Base-by-base conservation (phyloP, 768 basidiomycete genomes). In the Phanerochaete sordida region DNA sequence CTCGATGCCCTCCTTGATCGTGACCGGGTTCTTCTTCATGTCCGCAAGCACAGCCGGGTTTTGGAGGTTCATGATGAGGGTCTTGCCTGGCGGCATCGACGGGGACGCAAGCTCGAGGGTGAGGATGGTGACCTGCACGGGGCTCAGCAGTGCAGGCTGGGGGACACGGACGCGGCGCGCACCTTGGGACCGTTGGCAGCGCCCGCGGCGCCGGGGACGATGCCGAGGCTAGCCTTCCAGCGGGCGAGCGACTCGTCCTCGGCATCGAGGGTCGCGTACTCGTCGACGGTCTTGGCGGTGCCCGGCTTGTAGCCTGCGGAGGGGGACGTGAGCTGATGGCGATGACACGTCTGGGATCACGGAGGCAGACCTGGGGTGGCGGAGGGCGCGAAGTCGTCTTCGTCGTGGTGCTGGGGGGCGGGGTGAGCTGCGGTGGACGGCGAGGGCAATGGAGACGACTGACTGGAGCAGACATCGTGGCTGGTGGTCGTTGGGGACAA, bases 161-260 rank as follows among this genome's bases (percentile, higher is more conserved):
- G 3, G 30, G 21, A n/a, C 23, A 52, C 30, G 11, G 28, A 37
- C 51, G 24, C 9, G 13, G 55, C 23, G 50, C 63, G 26, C 60
- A 89, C 93, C 84, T 91, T 92, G 53, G 90, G 90, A 15, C 84
- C 84, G 65, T 61, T 74, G 15, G 77, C 71, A 58, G 76, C 68
- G 21, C 70, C 75, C 15, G 70, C 27, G 21, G 71, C 77, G 28
- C 82, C 86, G 33, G 84, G 80, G 54, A 83, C 81, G 61, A 98
- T 86, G 56, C 96, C 96, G 27, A 98, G 81, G 56, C 88, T 93
- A 39, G 92, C 93, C 73, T 98, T 98, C 96, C 96, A 98, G 64
- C 93, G 87, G 31, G 89, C 87, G 67, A 98, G 82, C 72, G 91
- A 93, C 75, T 97, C 95, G 72, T 98, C 95, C 62, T 90, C 81